A percentile compares a stretch with the other conserved stretches of the same genome.
Evolutionary conservation across 371 early-diverging fungal genomes (phyloP).

Genomic region (Vittaforma corneae): DNA sequence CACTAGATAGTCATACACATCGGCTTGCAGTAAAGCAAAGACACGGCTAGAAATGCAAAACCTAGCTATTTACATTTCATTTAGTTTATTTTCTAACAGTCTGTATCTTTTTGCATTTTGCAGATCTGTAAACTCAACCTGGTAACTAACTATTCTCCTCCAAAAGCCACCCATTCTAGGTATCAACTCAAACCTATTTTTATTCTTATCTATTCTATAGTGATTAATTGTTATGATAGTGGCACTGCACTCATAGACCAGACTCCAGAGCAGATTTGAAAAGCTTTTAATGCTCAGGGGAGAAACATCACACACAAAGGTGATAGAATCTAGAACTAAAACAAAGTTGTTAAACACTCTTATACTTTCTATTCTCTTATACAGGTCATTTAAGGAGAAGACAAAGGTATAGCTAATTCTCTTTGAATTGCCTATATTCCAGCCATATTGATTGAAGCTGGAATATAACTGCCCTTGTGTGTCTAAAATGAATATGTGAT

Average conservation of each 20-base stretch:
- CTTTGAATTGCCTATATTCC: not conserved
- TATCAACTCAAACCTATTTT: not conserved
- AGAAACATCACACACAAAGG: constrained; percentile 9
- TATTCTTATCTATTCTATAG: not conserved
- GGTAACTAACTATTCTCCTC: not conserved
- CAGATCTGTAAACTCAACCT: no score
- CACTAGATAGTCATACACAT: no score
- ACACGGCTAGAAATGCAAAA: no score
- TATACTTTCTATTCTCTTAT: not conserved
- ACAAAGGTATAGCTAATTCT: not conserved
- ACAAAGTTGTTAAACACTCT: not conserved
- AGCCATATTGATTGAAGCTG: not conserved
- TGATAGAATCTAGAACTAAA: constrained; percentile 25
- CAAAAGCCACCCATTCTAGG: constrained; percentile 13
- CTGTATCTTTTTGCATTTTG: no score
- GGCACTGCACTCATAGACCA: constrained; percentile 11
- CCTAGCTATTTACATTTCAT: no score
- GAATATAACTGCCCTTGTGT: constrained; percentile 3
- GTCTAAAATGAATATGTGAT: constrained; percentile 7
- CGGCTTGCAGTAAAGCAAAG: no score
- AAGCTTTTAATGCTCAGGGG: not conserved
- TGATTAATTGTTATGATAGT: constrained; percentile 28
- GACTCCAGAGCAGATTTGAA: constrained; percentile 3
- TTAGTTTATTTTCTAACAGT: no score
- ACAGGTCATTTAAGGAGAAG: constrained; percentile 3